phyloP scores from a whole-genome alignment of 2,329 filamentous ascomycete genomes.

The Lachnellula occidentalis region DNA sequence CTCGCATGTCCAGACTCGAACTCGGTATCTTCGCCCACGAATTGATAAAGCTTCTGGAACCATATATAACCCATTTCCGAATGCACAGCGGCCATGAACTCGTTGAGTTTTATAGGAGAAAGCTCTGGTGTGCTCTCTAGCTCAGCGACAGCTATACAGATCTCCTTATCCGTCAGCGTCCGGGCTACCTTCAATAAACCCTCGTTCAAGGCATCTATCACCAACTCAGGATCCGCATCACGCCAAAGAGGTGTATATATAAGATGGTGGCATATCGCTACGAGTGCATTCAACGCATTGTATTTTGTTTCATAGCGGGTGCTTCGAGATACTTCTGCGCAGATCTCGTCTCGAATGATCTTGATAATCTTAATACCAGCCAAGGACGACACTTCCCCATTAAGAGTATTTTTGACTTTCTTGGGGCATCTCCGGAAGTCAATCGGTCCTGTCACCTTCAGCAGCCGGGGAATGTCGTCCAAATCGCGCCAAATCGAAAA shows the following conservation, averaged over 20 bases:
- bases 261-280: conserved; percentile 6
- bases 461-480: conserved; percentile 9
- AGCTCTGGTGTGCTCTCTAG: conserved; percentile 1
- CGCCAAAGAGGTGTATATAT: not conserved
- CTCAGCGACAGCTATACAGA: not conserved
- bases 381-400: not conserved
- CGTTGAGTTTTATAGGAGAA: not conserved
- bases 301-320: conserved; percentile 13
- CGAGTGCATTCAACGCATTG: conserved; percentile 12
- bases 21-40: not conserved
- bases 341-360: conserved; percentile 9
- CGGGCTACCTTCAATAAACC: conserved; percentile 1
- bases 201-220: not conserved
- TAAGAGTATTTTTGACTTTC: not conserved
- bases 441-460: conserved; percentile 7
- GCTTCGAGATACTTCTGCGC: not conserved
- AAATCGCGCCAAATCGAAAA: conserved; percentile 5
- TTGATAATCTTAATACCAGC: not conserved
- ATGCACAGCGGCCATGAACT: not conserved
- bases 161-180: conserved; percentile 4
- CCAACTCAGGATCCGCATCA: not conserved
- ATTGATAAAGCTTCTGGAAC: not conserved
- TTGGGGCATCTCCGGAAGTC: conserved; percentile 2
- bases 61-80: not conserved
- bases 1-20: not conserved